Evolutionary conservation across 2,329 filamentous ascomycete genomes (phyloP).

Genomic region (Talaromyces sp.): DNA sequence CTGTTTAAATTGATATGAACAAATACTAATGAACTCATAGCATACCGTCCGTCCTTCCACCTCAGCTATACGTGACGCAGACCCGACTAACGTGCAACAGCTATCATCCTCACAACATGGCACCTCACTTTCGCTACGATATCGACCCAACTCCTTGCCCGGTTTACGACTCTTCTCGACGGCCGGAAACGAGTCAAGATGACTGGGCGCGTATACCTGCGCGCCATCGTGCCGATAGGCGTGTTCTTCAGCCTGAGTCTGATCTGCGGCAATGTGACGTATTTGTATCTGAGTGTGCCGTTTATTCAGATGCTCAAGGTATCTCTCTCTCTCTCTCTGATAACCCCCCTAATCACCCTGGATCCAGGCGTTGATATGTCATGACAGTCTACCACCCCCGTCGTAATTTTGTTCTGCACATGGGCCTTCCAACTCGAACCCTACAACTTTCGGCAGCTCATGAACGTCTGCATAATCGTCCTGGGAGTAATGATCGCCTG

Average conservation of each 20-base stretch:
- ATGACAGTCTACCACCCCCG: conserved; percentile 79
- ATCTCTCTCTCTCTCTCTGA: no score
- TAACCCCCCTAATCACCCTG: no score
- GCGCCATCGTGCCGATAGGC: conserved; percentile 90
- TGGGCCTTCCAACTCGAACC: conserved; percentile 83
- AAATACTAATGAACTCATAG: conserved; percentile 1
- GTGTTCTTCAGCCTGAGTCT: conserved; percentile 93
- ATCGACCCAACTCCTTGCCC: conserved; percentile 90
- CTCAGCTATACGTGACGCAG: not conserved
- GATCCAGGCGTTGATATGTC: conserved; percentile 17
- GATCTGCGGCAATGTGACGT: conserved; percentile 94
- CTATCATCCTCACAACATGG: conserved; percentile 81
- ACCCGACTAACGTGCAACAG: conserved; percentile 22
- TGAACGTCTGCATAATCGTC: conserved; percentile 92
- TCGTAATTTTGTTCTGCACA: conserved; percentile 82
- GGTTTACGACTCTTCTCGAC: conserved; percentile 84
- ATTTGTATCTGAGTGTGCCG: conserved; percentile 88
- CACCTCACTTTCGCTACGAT: conserved; percentile 88
- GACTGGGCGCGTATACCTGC: conserved; percentile 87
- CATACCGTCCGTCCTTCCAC: conserved; percentile 10
- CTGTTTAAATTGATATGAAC: not conserved
- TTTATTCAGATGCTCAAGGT: conserved; percentile 99
- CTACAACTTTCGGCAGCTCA: conserved; percentile 78
- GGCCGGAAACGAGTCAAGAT: conserved; percentile 95
- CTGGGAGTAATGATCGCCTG: conserved; percentile 92